phyloP scores from a whole-genome alignment of 192 early-diverging fungal genomes.

The Linnemannia elongata region DNA sequence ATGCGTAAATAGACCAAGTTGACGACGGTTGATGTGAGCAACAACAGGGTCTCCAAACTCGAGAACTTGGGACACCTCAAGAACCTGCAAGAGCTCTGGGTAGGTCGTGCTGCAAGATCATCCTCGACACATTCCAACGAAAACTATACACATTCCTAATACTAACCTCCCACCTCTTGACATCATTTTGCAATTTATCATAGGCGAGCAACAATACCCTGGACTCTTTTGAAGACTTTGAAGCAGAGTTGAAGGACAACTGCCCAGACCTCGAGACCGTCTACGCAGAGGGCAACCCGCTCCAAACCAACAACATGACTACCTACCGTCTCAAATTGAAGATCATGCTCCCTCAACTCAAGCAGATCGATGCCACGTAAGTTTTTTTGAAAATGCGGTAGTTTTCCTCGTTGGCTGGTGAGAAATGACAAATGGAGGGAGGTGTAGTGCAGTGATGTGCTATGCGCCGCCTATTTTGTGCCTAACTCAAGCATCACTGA shows the following conservation, averaged over 20 bases:
- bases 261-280: conserved; percentile 82
- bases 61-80: conserved; percentile 79
- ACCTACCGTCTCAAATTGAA: conserved; percentile 92
- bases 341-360: conserved; percentile 84
- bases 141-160: no score
- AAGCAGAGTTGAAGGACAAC: conserved; percentile 70
- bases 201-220: conserved; percentile 84
- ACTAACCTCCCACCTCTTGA: no score
- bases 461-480: no score
- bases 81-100: conserved; percentile 92
- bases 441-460: no score
- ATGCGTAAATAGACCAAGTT: conserved; percentile 63
- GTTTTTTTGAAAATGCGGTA: conserved; percentile 29
- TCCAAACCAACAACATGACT: conserved; percentile 80
- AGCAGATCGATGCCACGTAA: conserved; percentile 92
- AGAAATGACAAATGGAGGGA: no score
- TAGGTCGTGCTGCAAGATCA: conserved; percentile 25
- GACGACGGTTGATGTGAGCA: conserved; percentile 87
- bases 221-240: conserved; percentile 82
- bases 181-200: background rate
- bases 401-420: background rate
- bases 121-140: no score
- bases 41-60: conserved; percentile 81
- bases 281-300: conserved; percentile 96
- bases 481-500: no score